These are phyloP conservation scores for Monosporozyma unispora DNA, from an alignment of 805 yeast species.

Conservation along the genomic window DNA sequence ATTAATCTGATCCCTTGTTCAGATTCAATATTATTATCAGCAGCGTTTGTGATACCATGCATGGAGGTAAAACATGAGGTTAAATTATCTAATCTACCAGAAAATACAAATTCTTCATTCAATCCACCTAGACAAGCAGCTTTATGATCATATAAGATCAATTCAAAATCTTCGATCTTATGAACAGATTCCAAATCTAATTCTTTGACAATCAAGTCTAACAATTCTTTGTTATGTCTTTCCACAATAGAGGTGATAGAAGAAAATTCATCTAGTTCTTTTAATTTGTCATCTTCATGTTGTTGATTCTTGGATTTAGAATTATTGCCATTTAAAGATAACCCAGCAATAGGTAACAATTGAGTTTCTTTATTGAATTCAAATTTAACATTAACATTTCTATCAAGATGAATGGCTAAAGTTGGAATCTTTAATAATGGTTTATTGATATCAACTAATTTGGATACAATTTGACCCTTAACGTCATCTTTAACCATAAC, in stretches of 20 bases:
- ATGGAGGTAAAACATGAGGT: conserved; percentile 79
- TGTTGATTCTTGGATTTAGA: conserved; percentile 37
- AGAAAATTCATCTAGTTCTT: conserved; percentile 41
- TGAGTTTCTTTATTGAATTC: conserved; percentile 87
- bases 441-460: conserved; percentile 66
- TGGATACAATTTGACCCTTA: conserved; percentile 46
- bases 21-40: conserved; percentile 32
- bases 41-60: conserved; percentile 50
- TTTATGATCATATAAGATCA: conserved; percentile 78
- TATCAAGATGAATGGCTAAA: conserved; percentile 81
- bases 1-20: conserved; percentile 61
- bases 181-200: conserved; percentile 38
- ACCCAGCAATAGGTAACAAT: conserved; percentile 76
- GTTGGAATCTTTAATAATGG: conserved; percentile 91
- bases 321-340: conserved; percentile 30
- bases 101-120: conserved; percentile 80
- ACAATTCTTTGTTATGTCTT: conserved; percentile 69
- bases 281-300: neutral
- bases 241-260: conserved; percentile 55
- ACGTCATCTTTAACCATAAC: conserved; percentile 50
- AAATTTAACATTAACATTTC: conserved; percentile 67
- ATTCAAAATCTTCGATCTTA: conserved; percentile 82
- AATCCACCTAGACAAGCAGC: conserved; percentile 79
- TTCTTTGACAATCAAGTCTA: conserved; percentile 62
- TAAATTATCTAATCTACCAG: conserved; percentile 86